These are phyloP conservation scores for Verticillium alfalfae DNA, from an alignment of 2,329 filamentous ascomycete species.

Conservation along the genomic window DNA sequence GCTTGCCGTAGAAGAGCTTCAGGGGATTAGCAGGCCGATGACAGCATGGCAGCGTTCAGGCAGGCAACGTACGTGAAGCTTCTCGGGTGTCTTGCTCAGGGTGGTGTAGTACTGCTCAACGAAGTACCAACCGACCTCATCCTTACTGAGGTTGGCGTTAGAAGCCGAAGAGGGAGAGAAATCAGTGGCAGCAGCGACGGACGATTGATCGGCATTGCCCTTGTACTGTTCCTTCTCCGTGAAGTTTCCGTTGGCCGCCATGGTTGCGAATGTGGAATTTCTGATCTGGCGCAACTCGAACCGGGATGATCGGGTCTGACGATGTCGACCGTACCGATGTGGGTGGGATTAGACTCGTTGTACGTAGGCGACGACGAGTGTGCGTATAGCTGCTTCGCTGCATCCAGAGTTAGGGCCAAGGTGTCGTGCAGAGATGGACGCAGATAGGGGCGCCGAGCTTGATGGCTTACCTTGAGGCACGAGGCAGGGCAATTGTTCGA, in stretches of 20 bases:
- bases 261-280: slow-evolving; percentile 21
- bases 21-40: slow-evolving; percentile 2
- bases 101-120: slow-evolving; percentile 99
- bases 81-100: slow-evolving; percentile 87
- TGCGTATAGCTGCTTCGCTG: neutral
- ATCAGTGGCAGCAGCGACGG: slow-evolving; percentile 26
- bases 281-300: slow-evolving; percentile 1
- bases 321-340: neutral
- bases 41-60: neutral
- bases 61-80: slow-evolving; percentile 64
- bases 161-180: slow-evolving; percentile 24
- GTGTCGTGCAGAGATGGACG: neutral
- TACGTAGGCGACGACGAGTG: neutral
- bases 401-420: neutral
- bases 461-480: neutral
- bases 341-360: neutral
- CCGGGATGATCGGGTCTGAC: neutral
- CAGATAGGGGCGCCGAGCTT: neutral
- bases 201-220: slow-evolving; percentile 29
- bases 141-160: slow-evolving; percentile 61
- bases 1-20: slow-evolving; percentile 91
- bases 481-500: neutral
- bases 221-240: slow-evolving; percentile 38
- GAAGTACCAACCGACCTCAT: slow-evolving; percentile 99
- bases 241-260: slow-evolving; percentile 55